These are phyloP conservation scores for Acidomyces sp. DNA, from an alignment of 495 filamentous ascomycete species.

Conservation along the genomic window DNA sequence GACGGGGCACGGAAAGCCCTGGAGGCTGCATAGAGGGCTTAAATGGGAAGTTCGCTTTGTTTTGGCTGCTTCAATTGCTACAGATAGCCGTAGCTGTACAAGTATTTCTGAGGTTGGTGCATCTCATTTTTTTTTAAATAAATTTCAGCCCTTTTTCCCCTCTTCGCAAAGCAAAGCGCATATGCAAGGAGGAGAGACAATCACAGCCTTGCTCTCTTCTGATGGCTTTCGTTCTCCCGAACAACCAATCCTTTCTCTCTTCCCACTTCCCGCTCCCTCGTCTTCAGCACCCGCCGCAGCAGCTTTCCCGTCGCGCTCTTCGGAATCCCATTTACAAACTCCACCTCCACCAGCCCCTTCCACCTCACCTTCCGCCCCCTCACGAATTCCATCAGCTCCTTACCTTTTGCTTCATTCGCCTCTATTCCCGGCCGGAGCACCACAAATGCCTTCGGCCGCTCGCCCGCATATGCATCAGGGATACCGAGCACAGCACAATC, in stretches of 20 bases:
- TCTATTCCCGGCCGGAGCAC: slow-evolving; percentile 38
- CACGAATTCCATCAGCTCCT: slow-evolving; percentile 49
- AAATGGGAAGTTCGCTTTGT: no score
- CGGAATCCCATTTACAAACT: slow-evolving; percentile 55
- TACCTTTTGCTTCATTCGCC: slow-evolving; percentile 41
- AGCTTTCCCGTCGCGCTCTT: slow-evolving; percentile 36
- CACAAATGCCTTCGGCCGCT: slow-evolving; percentile 60
- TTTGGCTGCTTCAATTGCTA: no score
- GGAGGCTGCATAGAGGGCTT: slow-evolving; percentile 27
- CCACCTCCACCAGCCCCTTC: slow-evolving; percentile 60
- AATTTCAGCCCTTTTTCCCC: no score
- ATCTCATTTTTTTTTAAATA: no score
- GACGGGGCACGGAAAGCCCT: slow-evolving; percentile 50
- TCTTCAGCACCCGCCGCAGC: slow-evolving; percentile 22
- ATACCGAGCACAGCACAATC: slow-evolving; percentile 75
- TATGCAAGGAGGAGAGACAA: no score
- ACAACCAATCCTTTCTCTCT: slow-evolving; percentile 25
- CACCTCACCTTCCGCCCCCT: slow-evolving; percentile 54
- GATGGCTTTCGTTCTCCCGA: no score
- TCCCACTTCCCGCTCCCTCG: slow-evolving; percentile 33
- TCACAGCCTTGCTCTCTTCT: no score
- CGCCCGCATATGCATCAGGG: slow-evolving; percentile 36
- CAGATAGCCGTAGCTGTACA: no score
- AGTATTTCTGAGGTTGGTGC: no score
- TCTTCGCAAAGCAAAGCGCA: no score